A percentile compares a stretch with the other conserved stretches of the same genome.
Conservation (phyloP, 2,329 filamentous ascomycete species). For the Simplicillium aogashimaense region DNA sequence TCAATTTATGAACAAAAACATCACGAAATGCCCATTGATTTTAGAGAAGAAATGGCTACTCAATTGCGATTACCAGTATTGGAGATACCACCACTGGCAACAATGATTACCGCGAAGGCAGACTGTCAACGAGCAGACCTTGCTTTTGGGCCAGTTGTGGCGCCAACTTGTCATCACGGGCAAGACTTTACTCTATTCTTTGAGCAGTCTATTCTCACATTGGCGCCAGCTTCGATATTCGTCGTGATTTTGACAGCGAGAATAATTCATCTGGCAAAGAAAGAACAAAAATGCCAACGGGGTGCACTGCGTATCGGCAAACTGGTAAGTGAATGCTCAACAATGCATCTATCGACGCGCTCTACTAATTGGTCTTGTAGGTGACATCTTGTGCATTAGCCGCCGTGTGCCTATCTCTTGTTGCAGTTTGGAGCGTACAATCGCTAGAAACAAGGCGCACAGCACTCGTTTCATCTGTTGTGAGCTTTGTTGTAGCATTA, state of each 20-base stretch:
- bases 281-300: neutral
- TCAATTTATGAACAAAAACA: no score
- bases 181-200: conserved; percentile 4
- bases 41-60: no score
- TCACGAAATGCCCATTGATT: no score
- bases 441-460: neutral
- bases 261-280: conserved; percentile 1
- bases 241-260: conserved; percentile 1
- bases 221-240: conserved; percentile 3
- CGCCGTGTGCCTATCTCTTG: conserved; percentile 1
- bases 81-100: no score
- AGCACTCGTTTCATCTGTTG: neutral
- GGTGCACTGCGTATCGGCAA: neutral
- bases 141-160: conserved; percentile 1
- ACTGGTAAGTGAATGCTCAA: neutral
- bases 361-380: neutral
- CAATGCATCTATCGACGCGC: no score
- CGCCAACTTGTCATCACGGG: neutral
- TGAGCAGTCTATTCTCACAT: conserved; percentile 3
- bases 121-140: neutral
- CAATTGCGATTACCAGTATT: no score
- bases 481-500: conserved; percentile 14
- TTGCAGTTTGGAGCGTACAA: conserved; percentile 1
- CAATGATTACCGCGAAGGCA: no score
- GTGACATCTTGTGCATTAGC: neutral